A percentile compares a stretch with the other conserved stretches of the same genome.
phyloP scores from a whole-genome alignment of 2,329 filamentous ascomycete species.

The Hypoxylon sp. region DNA sequence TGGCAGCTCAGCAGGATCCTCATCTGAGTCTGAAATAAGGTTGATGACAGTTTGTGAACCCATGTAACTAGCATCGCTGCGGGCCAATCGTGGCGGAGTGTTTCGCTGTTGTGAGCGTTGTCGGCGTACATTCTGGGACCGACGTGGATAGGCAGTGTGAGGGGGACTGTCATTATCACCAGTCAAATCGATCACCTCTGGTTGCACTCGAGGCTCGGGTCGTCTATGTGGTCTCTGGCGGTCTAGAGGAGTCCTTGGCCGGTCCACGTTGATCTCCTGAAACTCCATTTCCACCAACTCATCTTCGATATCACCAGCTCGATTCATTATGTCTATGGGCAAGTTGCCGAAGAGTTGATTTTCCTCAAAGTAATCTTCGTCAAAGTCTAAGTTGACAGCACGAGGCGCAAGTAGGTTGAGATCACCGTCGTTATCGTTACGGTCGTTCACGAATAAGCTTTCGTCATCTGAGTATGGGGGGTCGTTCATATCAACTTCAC shows the following conservation, averaged over 20 bases:
- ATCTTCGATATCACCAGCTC: constrained; percentile 26
- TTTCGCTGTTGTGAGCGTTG: constrained; percentile 46
- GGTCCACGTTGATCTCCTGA: constrained; percentile 46
- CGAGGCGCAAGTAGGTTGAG: background rate
- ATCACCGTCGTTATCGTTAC: constrained; percentile 19
- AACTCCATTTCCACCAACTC: constrained; percentile 50
- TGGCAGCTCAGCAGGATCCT: constrained; percentile 38
- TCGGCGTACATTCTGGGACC: constrained; percentile 46
- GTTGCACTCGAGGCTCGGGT: constrained; percentile 29
- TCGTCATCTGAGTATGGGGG: constrained; percentile 8
- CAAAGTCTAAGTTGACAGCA: background rate
- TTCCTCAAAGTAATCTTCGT: constrained; percentile 10
- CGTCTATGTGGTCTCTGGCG: constrained; percentile 25
- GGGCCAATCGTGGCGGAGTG: constrained; percentile 49
- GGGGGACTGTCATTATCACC: constrained; percentile 44
- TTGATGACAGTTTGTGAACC: constrained; percentile 48
- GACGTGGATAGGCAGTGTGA: constrained; percentile 26
- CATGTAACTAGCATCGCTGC: constrained; percentile 53
- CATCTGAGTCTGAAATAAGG: constrained; percentile 53
- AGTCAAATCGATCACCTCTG: constrained; percentile 52
- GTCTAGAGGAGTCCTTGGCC: constrained; percentile 19
- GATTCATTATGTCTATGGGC: constrained; percentile 14
- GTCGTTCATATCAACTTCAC: background rate
- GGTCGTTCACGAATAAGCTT: constrained; percentile 39
- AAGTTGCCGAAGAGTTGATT: background rate